Base-by-base conservation (phyloP, 495 filamentous ascomycete genomes). In the Amphirosellinia nigrospora region DNA sequence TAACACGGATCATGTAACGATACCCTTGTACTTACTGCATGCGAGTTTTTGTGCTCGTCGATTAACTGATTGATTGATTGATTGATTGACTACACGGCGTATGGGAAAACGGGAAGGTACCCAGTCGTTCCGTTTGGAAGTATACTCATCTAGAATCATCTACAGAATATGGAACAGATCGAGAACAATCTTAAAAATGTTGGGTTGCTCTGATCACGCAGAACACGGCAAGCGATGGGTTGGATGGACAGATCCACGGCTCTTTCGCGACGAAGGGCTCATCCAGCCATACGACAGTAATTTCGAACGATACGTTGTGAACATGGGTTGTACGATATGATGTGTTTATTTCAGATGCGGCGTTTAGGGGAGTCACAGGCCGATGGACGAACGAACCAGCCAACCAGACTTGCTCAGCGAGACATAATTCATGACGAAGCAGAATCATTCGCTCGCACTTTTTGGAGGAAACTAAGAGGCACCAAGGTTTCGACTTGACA, bases 1-100 rank as follows among this genome's bases (percentile, higher is more conserved):
- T 98, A 80, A 96, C 93, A 72, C 97, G 94, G 86, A 93, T 98
- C 82, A 94, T 94, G 92, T 96, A 92, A 87, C 81, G 72, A 69
- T 71, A 74, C 53, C 41, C 45, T 68, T 71, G 71, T 76, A 73
- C 72, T 78, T 61, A 74, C 73, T 71, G 58, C 67, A 63, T 72
- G 48, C 72, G 69, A 62, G n/a, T 34, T 64, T 64, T 48, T 59
- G 59, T 36, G 8, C 46, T 62, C 45, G 32, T 56, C 13, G 68
- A 56, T 64, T 64, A 50, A 16, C 38, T 64, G 68, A 53, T 64
- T 58, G 60, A 46, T 48, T 70, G 68, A 56, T 64, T 64, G 60
- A 16, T 43, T 64, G 68, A 53, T 64, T 58, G 60, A 46, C 59
- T 70, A 28, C 60, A 64, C 34, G 68, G 68, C 56, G 68, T 73